Evolutionary conservation across 2,329 filamentous ascomycete species (phyloP).

Genomic region (Penicillium thymicola): DNA sequence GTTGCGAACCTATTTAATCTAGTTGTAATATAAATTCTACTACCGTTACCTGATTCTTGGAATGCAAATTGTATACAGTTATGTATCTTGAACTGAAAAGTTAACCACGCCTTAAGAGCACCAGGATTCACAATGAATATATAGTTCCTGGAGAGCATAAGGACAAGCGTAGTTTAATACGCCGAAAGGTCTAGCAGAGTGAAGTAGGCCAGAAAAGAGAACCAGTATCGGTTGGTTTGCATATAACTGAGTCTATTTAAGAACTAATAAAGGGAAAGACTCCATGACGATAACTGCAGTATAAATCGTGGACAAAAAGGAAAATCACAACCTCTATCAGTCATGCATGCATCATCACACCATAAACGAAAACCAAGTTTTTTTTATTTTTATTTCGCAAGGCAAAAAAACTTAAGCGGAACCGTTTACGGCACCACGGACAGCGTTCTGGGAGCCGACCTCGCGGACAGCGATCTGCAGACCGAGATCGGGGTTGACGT

Average conservation of each 20-base stretch:
- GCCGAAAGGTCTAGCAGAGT: not conserved
- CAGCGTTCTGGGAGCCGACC: conserved; percentile 81
- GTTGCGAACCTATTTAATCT: conserved; percentile 9
- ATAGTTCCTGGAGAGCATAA: not conserved
- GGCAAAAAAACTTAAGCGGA: conserved; percentile 18
- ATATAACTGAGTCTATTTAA: conserved; percentile 16
- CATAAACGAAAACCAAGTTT: conserved; percentile 22
- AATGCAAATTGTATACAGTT: not conserved
- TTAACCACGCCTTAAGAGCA: not conserved
- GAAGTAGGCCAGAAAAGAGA: conserved; percentile 3
- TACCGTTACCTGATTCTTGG: not conserved
- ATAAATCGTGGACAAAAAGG: conserved; percentile 10
- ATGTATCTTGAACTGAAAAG: not conserved
- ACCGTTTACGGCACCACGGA: conserved; percentile 60
- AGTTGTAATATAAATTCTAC: conserved; percentile 26
- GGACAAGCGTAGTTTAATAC: not conserved
- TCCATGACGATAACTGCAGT: conserved; percentile 22
- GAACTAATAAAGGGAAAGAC: conserved; percentile 16
- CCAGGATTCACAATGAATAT: not conserved
- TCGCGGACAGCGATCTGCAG: conserved; percentile 80
- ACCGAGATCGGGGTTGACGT: conserved; percentile 74
- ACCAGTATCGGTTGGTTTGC: conserved; percentile 16
- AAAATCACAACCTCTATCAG: conserved; percentile 27
- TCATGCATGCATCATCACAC: conserved; percentile 29
- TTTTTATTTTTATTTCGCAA: conserved; percentile 6